Base-by-base conservation (phyloP, 1,139 yeast genomes). In the Blastobotrys niveus region DNA sequence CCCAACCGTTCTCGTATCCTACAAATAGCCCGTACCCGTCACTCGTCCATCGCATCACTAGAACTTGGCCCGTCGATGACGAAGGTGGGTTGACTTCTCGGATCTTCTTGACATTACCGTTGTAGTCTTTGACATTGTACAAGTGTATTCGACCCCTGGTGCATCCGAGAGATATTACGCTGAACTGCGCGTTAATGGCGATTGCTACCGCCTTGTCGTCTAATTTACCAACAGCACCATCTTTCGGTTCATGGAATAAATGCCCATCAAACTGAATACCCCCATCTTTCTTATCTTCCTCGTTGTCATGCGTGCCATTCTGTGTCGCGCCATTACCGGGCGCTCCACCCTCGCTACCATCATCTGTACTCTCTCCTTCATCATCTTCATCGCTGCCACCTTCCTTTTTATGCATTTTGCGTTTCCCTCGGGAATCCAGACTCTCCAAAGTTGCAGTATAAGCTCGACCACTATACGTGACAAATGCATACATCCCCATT, bases 1-100 rank as follows among this genome's bases (percentile, higher is more conserved):
- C 64, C 70, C 70, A 66, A 1, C 68, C 70, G 15, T 47, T 48
- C 29, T 56, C 61, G 42, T 63, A 66, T 5, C 67, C 67, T 22
- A 60, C 67, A 47, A 66, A 56, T 34, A 65, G 48, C 1, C 63
- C 59, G 34, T 55, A 53, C 12, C 70, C 70, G 43, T 66, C 70
- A 2, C 62, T 54, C 2, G 68, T 60, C 62, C 67, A 63, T 10
- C 56, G 38, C 36, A 66, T 38, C 9, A 54, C 47, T 12, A 53
- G 53, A n/a, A 62, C 52, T 3, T 48, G 22, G 2, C 67, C 68
- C 2, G 65, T 52, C 1, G 62, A 49, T 3, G 59, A 48, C n/a
- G 58, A 47, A 4, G 68, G 64, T 3, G 66, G 52, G 18, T 51
- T 55, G 15, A 66, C 45, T 21, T 47, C 42, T 32, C 62, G 50